Evolutionary conservation across 23 red algal species (phyloP), one percentile per base, ranked within the genome.

Genomic region (Gracilaria domingensis): DNA sequence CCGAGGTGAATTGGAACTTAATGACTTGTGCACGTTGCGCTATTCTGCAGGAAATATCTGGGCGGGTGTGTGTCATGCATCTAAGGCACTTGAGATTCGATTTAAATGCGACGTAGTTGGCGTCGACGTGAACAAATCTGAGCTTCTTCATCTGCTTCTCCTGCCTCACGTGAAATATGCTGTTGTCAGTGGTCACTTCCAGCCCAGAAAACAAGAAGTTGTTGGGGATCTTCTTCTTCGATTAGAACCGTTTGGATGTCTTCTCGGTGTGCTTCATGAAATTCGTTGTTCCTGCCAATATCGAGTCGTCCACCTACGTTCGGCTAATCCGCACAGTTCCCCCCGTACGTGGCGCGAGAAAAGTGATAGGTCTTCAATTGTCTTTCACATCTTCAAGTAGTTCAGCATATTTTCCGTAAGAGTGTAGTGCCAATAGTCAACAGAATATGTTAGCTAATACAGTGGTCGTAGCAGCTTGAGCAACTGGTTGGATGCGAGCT

Each of bases 371-470:
- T 91, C 87, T 25, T 50, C 56, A 24, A 74, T 48, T 44, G 59
- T 21, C 12, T 47, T 2, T 4, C 51, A 59, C 87, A 91, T 91
- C 0, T 57, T 0, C 35, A 91, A 36, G 38, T 91, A 74, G 35
- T 91, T 61, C 13, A 20, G 8, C 28, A 91, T 44, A 42, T 91
- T 74, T 37, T 80, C 51, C 0, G 75, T 30, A 0, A 91, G 44
- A 9, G 87, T 91, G n/a, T 47, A 64, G 60, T 81, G 29, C 87
- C 87, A 91, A 53, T 91, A 91, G 21, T 91, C 75, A 1, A 74
- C 72, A 56, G 37, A 26, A 12, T 81, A 54, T 20, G 87, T 25
- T 1, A 91, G 42, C 24, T 75, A 53, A 32, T 91, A 80, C 37
- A 91, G 75, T 9, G 75, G 87, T 5, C 59, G 53, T 4, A 91